Evolutionary conservation across 1,284 basidiomycete genomes (phyloP), one percentile per base, ranked within the genome.

Genomic region (Porodaedalea pini): DNA sequence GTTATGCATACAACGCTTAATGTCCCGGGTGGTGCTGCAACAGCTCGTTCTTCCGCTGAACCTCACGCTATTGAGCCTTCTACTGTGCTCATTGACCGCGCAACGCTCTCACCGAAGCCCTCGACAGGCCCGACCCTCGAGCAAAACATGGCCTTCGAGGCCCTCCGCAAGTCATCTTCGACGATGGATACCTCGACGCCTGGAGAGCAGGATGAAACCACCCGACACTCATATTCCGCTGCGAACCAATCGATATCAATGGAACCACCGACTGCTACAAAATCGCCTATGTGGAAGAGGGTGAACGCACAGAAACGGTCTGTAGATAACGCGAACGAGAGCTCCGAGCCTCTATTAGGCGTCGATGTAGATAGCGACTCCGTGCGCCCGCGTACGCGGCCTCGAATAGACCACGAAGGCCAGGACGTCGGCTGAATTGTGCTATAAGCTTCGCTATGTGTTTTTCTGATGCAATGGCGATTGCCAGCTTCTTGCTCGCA

Each of bases 131-230:
- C 87, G 2, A 90, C 88, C 11, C 74, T 90, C 47, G 88, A 89
- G 68, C 88, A 90, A 71, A 88, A 86, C 64, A 86, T 89, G 83
- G 88, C 87, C 4, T 90, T 88, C 62, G 86, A 84, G 37, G 85
- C 80, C 21, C 77, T 89, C 51, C 82, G 79, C 61, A 78, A 74
- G 55, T 74, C 75, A 54, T 71, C 73, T 53, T 59, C 56, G 7
- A 2, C 19, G 39, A 5, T 19, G 17, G 41, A 23, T 17, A 8
- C 15, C 34, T 2, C 13, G 41, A 6, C 8, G 41, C 4, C 25
- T 5, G 19, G 15, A 19, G 21, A 23, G 23, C 8, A 23, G 21
- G 13, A 34, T 6, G 32, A 34, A 34, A 13, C 7, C 6, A 34
- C 7, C 32, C 7, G 13, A 34, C 32, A 34, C 32, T 6, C 32